Conservation (phyloP, 768 basidiomycete species). For the Lentinula edodes region DNA sequence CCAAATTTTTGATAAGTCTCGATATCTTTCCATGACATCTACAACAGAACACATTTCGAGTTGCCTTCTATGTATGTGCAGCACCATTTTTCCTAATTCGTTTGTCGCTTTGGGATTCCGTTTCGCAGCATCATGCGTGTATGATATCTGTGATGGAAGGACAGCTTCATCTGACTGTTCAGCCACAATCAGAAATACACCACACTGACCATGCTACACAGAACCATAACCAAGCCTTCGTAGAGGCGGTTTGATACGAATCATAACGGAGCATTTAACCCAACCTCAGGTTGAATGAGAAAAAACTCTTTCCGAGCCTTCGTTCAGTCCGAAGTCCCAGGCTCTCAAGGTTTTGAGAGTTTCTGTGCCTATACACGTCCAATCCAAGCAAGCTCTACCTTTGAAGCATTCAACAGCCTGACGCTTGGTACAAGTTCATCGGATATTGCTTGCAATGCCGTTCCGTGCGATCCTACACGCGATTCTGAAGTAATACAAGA, state of each 20-base stretch:
- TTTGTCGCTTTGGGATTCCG: background rate
- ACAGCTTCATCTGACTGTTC: background rate
- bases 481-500: background rate
- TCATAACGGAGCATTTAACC: background rate
- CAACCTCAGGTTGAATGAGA: background rate
- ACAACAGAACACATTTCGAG: background rate
- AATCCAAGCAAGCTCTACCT: background rate
- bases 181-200: conserved; percentile 4
- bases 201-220: conserved; percentile 1
- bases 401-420: background rate
- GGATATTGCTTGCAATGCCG: background rate
- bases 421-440: background rate
- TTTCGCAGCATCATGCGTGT: background rate
- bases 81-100: background rate
- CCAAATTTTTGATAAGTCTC: background rate
- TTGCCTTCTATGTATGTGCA: background rate
- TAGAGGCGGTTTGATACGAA: background rate
- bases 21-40: background rate
- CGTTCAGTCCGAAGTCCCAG: conserved; percentile 3
- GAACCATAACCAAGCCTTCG: background rate
- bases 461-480: background rate
- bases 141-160: background rate
- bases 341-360: background rate
- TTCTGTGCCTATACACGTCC: background rate
- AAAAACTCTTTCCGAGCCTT: background rate